Evolutionary conservation across 768 basidiomycete species (phyloP).

Genomic region (Trametes coccinea): DNA sequence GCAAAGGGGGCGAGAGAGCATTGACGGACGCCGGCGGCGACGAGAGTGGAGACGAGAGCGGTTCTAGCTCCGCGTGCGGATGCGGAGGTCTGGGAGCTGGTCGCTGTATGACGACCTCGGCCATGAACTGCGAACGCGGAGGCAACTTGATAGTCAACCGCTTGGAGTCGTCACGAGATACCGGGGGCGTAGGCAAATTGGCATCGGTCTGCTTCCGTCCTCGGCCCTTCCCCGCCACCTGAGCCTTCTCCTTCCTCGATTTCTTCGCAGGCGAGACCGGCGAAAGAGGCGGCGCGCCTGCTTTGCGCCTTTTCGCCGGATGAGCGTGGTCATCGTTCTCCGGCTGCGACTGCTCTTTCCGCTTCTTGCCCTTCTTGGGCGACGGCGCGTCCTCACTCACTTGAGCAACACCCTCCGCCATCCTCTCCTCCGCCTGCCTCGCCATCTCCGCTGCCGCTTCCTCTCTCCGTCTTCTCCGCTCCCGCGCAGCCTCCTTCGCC

Average conservation of each 20-base stretch:
- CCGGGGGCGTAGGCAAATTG: slow-evolving; percentile 12
- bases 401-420: not conserved
- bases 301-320: slow-evolving; percentile 20
- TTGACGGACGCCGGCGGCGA: slow-evolving; percentile 8
- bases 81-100: not conserved
- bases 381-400: not conserved
- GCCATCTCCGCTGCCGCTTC: slow-evolving; percentile 38
- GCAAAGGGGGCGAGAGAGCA: not conserved
- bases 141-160: slow-evolving; percentile 21
- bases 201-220: not conserved
- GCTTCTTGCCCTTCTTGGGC: slow-evolving; percentile 20
- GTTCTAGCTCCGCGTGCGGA: not conserved
- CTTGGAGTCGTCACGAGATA: slow-evolving; percentile 8
- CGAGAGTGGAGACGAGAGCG: slow-evolving; percentile 21
- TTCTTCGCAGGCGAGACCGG: slow-evolving; percentile 22
- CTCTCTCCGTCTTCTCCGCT: slow-evolving; percentile 59
- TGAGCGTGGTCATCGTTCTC: slow-evolving; percentile 1
- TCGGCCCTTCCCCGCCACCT: slow-evolving; percentile 11
- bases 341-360: slow-evolving; percentile 12
- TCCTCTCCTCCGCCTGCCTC: slow-evolving; percentile 18
- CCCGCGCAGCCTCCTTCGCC: slow-evolving; percentile 53
- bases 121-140: slow-evolving; percentile 7
- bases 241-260: slow-evolving; percentile 9
- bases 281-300: slow-evolving; percentile 9
- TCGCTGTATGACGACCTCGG: slow-evolving; percentile 17